These are phyloP conservation scores for Platanthera zijinensis DNA, from an alignment of 106 monocot genomes.

Conservation along the genomic window DNA sequence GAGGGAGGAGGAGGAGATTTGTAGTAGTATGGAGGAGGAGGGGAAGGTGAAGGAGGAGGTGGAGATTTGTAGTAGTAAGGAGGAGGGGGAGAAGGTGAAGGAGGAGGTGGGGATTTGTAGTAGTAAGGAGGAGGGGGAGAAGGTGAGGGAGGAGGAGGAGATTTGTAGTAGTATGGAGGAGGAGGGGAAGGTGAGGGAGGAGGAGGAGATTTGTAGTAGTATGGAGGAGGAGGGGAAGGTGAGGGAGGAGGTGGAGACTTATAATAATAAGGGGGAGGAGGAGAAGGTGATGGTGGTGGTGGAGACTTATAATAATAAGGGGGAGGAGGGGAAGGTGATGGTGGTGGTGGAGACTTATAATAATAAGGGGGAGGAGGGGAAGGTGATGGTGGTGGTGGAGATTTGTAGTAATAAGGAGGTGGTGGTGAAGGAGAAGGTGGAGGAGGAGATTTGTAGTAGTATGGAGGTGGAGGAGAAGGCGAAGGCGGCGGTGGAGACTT, in stretches of 20 bases:
- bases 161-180: constrained; percentile 11
- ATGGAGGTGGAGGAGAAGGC: neutral
- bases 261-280: constrained; percentile 8
- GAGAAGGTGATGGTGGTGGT: constrained; percentile 2
- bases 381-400: too few relatives aligned
- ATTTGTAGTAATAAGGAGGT: neutral
- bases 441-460: neutral
- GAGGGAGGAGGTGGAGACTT: constrained; percentile 15
- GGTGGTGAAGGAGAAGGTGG: neutral
- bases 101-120: constrained; percentile 20
- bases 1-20: constrained; percentile 25
- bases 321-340: neutral
- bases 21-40: constrained; percentile 24
- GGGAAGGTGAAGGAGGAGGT: neutral
- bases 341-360: constrained; percentile 19
- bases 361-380: neutral
- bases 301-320: constrained; percentile 16
- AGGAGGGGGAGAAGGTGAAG: neutral
- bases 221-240: neutral
- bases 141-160: constrained; percentile 12
- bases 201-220: constrained; percentile 19
- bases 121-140: neutral
- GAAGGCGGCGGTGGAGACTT: constrained; percentile 16
- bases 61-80: neutral
- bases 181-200: neutral